Percentiles rank a stretch among this genome's conserved stretches.
These are phyloP conservation scores for Globisporangium iwayamae DNA, from an alignment of 352 stramenopile genomes.

Conservation along the genomic window DNA sequence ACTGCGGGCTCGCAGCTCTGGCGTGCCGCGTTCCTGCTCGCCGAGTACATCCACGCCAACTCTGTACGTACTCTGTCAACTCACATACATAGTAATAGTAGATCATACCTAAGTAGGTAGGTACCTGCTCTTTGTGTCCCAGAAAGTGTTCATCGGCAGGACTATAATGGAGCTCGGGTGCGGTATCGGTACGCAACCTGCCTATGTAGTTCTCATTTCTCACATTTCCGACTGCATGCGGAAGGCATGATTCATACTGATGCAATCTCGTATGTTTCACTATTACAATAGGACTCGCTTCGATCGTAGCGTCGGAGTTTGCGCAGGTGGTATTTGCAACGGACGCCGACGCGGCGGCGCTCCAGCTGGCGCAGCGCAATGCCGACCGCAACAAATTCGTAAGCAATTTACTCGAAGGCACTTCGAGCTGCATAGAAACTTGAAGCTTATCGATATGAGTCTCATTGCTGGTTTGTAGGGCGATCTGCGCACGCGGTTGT, in stretches of 20 bases:
- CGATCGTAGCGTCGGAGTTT: slow-evolving; percentile 34
- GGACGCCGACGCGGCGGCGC: slow-evolving; percentile 33
- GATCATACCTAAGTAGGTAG: no score
- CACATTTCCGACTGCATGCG: no score
- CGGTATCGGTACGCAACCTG: slow-evolving; percentile 33
- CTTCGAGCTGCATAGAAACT: no score
- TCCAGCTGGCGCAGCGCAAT: slow-evolving; percentile 34
- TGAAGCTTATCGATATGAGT: no score
- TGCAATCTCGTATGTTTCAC: no score
- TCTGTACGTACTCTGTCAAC: slow-evolving; percentile 14
- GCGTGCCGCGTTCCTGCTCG: slow-evolving; percentile 49
- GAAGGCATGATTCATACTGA: no score
- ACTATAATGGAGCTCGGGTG: slow-evolving; percentile 53
- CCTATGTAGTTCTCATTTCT: no score
- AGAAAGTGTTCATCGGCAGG: slow-evolving; percentile 26
- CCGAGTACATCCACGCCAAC: slow-evolving; percentile 40
- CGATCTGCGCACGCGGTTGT: slow-evolving; percentile 21
- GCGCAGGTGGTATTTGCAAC: slow-evolving; percentile 43
- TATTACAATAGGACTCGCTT: slow-evolving; percentile 18
- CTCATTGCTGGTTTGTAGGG: slow-evolving; percentile 6
- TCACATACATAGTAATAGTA: no score
- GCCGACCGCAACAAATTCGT: slow-evolving; percentile 26
- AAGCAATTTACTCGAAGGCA: neutral
- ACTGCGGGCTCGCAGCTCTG: slow-evolving; percentile 43
- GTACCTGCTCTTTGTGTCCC: neutral